Evolutionary conservation across 257 asterid genomes (phyloP).

Genomic region (Euphrasia confusa): DNA sequence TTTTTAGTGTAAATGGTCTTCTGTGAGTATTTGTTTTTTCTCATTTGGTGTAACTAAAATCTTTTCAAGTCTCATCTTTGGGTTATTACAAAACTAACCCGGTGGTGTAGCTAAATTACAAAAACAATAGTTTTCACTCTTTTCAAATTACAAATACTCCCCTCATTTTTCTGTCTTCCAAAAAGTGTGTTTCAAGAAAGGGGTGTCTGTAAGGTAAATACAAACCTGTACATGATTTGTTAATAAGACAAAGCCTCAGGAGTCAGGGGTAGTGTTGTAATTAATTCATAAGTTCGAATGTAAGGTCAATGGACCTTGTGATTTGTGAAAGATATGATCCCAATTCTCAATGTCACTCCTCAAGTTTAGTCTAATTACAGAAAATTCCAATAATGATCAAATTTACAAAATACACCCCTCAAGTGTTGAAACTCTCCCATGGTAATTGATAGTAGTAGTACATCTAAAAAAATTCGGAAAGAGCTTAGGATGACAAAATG

Average conservation of each 20-base stretch:
- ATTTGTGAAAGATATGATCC: background rate
- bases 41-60: slow-evolving; percentile 17
- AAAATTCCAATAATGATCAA: background rate
- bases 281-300: background rate
- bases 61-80: background rate
- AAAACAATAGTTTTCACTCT: too few relatives aligned
- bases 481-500: background rate
- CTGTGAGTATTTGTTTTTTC: slow-evolving; percentile 12
- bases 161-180: too few relatives aligned
- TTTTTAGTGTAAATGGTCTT: slow-evolving; percentile 37
- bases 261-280: background rate
- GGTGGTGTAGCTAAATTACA: background rate
- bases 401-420: background rate
- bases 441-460: too few relatives aligned
- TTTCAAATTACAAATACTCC: too few relatives aligned
- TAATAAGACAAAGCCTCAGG: background rate
- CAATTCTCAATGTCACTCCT: background rate
- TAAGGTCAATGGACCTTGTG: background rate
- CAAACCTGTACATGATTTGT: too few relatives aligned
- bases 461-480: too few relatives aligned
- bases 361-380: background rate
- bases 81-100: background rate
- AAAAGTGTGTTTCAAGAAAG: too few relatives aligned
- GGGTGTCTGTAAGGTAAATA: too few relatives aligned
- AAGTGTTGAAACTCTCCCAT: background rate